Percentiles rank a stretch among this genome's conserved stretches.
These are phyloP conservation scores for Ophiostoma tasmaniense DNA, from an alignment of 2,329 filamentous ascomycete species.

Conservation along the genomic window DNA sequence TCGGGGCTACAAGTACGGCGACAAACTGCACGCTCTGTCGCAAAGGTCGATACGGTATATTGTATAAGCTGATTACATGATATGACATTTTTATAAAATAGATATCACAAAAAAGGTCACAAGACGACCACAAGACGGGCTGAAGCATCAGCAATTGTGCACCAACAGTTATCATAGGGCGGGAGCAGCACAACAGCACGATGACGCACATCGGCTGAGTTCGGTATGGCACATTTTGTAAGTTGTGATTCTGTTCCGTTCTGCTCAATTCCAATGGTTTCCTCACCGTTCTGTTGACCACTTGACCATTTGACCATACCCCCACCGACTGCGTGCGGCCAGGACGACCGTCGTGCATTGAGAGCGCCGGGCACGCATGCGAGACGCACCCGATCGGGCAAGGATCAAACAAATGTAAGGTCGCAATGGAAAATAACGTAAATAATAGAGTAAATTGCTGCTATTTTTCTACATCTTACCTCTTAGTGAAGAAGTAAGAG, in stretches of 20 bases:
- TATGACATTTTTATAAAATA: background rate
- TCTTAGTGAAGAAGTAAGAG: background rate
- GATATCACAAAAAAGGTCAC: background rate
- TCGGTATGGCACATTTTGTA: background rate
- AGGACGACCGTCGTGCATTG: background rate
- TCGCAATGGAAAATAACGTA: background rate
- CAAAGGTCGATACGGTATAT: too few relatives aligned
- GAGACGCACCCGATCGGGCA: conserved; percentile 1
- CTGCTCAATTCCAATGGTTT: background rate
- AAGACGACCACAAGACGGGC: background rate
- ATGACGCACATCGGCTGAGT: background rate
- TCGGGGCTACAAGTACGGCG: background rate
- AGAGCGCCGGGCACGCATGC: background rate
- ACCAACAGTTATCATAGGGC: background rate
- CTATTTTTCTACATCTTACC: background rate
- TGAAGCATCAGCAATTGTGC: background rate
- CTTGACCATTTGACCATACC: background rate
- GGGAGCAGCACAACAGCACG: background rate
- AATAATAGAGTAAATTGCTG: background rate
- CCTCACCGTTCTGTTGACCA: background rate
- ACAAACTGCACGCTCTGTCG: too few relatives aligned
- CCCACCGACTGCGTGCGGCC: background rate
- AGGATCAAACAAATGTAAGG: background rate
- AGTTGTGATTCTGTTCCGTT: background rate
- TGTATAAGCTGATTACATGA: background rate